Evolutionary conservation across 495 filamentous ascomycete genomes (phyloP), one percentile per base, ranked within the genome.

Genomic region (Podospora didyma): DNA sequence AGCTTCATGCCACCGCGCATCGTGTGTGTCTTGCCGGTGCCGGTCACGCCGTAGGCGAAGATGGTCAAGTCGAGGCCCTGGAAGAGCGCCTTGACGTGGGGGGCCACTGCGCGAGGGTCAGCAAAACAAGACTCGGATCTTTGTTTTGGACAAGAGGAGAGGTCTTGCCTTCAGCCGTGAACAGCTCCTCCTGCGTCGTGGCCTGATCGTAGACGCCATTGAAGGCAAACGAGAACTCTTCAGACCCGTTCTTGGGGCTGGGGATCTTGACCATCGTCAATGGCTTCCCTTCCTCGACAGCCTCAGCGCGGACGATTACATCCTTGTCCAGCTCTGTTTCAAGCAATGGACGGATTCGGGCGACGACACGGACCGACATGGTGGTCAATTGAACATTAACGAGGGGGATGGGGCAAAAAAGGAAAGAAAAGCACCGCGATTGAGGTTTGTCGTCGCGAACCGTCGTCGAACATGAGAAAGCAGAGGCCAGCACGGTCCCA

Each of bases 21-120:
- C 1, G 94, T 98, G 74, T 97, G 90, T 49, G 94, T 98, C 73
- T 98, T 98, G 21, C 94, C 94, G 0, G 91, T 96, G 21, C 94
- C 94, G 1, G 94, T 97, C 20, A 92, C 89, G 39, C 94, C 94
- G 64, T 98, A 97, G 39, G 94, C 93, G 67, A 98, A 98, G 49
- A 97, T 81, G 2, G 92, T 96, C 23, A 96, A 86, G 70, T 98
- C 94, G 61, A 91, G 86, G 51, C 94, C 94, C 69, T 90, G 87
- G 75, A 98, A 96, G 5, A 98, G 83, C 53, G 96, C 87, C 63
- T 96, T 96, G 34, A 96, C 76, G 35, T 89, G 73, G 17, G 80
- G 79, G 9, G 78, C 67, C 56, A 82, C 80, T 83, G 58, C 20
- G 53, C 37, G 2, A 20, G 12, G 7, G 61, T 68, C 49, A 68